These are phyloP conservation scores for Evansstolkia leycettana DNA, from an alignment of 495 filamentous ascomycete genomes.

Conservation along the genomic window DNA sequence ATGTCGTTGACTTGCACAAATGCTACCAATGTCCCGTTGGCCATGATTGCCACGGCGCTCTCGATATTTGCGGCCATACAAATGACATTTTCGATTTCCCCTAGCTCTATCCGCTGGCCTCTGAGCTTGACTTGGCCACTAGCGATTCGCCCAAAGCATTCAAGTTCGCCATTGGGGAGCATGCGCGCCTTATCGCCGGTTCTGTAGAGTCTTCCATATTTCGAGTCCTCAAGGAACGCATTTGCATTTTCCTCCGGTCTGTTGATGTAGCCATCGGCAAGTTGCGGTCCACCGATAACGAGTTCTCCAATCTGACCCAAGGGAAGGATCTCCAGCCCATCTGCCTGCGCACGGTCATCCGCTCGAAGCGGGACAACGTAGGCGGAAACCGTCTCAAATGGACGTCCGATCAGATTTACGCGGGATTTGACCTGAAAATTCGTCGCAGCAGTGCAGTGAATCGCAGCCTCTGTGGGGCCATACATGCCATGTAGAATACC, in stretches of 20 bases:
- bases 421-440: slow-evolving; percentile 31
- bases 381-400: slow-evolving; percentile 63
- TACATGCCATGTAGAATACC: slow-evolving; percentile 75
- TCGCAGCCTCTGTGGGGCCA: slow-evolving; percentile 73
- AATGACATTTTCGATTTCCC: slow-evolving; percentile 65
- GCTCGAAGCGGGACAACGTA: slow-evolving; percentile 43
- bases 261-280: slow-evolving; percentile 72
- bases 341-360: slow-evolving; percentile 11
- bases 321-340: slow-evolving; percentile 41
- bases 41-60: slow-evolving; percentile 46
- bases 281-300: slow-evolving; percentile 62
- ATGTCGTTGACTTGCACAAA: slow-evolving; percentile 45
- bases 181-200: slow-evolving; percentile 76
- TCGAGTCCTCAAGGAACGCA: slow-evolving; percentile 47
- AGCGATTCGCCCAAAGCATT: slow-evolving; percentile 67
- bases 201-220: slow-evolving; percentile 53
- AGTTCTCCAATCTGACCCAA: slow-evolving; percentile 71
- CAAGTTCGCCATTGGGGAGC: slow-evolving; percentile 51
- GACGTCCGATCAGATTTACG: slow-evolving; percentile 56
- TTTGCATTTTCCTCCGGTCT: slow-evolving; percentile 54
- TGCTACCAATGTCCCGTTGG: slow-evolving; percentile 47
- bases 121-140: slow-evolving; percentile 72
- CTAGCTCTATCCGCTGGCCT: slow-evolving; percentile 73
- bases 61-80: slow-evolving; percentile 38
- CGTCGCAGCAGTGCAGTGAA: slow-evolving; percentile 55